Conservation (phyloP, 768 basidiomycete species). For the Boletus huronensis region DNA sequence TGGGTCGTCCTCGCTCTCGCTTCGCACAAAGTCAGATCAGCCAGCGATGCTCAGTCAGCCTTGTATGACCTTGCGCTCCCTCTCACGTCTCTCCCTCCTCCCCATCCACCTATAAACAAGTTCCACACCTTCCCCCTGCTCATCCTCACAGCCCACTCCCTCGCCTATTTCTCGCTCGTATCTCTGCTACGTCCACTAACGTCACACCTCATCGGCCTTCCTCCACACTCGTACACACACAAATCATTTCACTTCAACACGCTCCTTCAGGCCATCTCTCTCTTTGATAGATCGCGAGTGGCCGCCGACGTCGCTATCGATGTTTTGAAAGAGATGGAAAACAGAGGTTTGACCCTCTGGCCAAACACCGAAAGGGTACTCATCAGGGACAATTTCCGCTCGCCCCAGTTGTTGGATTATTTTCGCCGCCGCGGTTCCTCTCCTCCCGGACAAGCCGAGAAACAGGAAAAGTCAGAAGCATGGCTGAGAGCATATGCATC, state of each 20-base stretch:
- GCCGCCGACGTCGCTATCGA: conserved; percentile 39
- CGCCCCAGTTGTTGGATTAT: conserved; percentile 46
- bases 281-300: conserved; percentile 39
- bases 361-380: conserved; percentile 42
- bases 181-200: conserved; percentile 44
- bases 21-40: conserved; percentile 43
- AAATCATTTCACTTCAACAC: conserved; percentile 46
- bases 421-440: conserved; percentile 29
- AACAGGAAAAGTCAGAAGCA: conserved; percentile 10
- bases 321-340: conserved; percentile 47
- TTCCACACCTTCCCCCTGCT: conserved; percentile 9
- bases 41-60: conserved; percentile 42
- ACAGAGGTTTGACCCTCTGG: conserved; percentile 39
- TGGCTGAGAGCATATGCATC: conserved; percentile 22
- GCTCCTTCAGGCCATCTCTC: conserved; percentile 49
- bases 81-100: conserved; percentile 34
- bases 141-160: conserved; percentile 37
- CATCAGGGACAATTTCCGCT: conserved; percentile 49
- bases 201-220: conserved; percentile 38
- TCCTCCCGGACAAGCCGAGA: not conserved
- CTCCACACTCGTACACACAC: conserved; percentile 9
- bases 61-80: conserved; percentile 43
- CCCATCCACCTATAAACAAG: conserved; percentile 12
- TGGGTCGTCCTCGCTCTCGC: conserved; percentile 58
- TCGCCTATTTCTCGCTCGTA: conserved; percentile 49